A percentile compares a stretch with the other conserved stretches of the same genome.
phyloP scores from a whole-genome alignment of 257 asterid species.

The Salvia rosmarinus region DNA sequence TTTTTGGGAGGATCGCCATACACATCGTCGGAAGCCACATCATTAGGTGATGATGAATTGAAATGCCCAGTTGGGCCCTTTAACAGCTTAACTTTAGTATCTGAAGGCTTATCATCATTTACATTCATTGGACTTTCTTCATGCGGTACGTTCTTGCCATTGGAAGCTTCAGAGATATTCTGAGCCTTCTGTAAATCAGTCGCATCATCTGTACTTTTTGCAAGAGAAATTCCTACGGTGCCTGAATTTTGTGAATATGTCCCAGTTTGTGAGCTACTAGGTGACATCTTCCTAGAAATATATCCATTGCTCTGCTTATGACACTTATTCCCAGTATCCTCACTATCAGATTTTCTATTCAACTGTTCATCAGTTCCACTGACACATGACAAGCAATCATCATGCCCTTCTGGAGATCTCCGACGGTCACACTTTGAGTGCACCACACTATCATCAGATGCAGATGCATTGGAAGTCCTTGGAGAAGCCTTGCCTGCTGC shows the following conservation, averaged over 20 bases:
- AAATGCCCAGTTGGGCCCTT: conserved; percentile 45
- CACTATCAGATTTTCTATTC: conserved; percentile 40
- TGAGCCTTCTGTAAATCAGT: conserved; percentile 39
- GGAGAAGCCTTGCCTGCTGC: conserved; percentile 51
- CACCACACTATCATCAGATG: conserved; percentile 49
- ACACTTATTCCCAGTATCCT: conserved; percentile 39
- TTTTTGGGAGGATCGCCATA: conserved; percentile 40
- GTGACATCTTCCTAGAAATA: conserved; percentile 41
- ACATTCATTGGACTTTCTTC: conserved; percentile 29
- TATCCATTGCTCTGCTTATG: conserved; percentile 40
- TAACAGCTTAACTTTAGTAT: conserved; percentile 32
- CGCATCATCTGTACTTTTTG: conserved; percentile 37
- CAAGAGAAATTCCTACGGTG: conserved; percentile 28
- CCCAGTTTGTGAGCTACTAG: conserved; percentile 38
- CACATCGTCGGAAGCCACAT: conserved; percentile 38
- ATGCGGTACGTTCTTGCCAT: conserved; percentile 31
- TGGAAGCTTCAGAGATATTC: conserved; percentile 37
- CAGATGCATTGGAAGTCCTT: conserved; percentile 56
- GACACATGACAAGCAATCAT: conserved; percentile 61
- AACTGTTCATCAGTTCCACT: conserved; percentile 50
- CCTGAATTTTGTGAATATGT: conserved; percentile 36
- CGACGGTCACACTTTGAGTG: conserved; percentile 49
- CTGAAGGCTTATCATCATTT: conserved; percentile 42
- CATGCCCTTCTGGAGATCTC: conserved; percentile 56
- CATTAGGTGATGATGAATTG: conserved; percentile 36